These are phyloP conservation scores for Furcasterigmium furcatum DNA, from an alignment of 2,329 filamentous ascomycete species.

Conservation along the genomic window DNA sequence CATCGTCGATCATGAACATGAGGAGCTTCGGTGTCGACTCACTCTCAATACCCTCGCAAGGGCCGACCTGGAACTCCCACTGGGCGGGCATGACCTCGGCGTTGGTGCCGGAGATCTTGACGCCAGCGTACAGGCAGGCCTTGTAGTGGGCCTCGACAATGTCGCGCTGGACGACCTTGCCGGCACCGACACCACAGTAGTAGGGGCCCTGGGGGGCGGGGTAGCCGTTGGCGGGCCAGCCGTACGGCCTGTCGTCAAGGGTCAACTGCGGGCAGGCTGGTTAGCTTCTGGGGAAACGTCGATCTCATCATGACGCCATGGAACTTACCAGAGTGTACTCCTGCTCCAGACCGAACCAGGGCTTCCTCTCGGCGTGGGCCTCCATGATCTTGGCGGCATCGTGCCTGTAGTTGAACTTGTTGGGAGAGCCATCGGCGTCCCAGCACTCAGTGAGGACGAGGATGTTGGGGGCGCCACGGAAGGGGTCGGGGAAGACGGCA, in stretches of 20 bases:
- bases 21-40: too few species aligned
- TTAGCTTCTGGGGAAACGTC: background rate
- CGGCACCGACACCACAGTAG: slow-evolving; percentile 88
- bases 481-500: slow-evolving; percentile 87
- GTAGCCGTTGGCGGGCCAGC: slow-evolving; percentile 64
- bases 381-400: slow-evolving; percentile 90
- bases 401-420: slow-evolving; percentile 98
- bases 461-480: slow-evolving; percentile 87
- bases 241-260: background rate
- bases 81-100: slow-evolving; percentile 98
- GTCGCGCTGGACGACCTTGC: slow-evolving; percentile 97
- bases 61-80: slow-evolving; percentile 98
- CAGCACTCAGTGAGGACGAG: slow-evolving; percentile 93
- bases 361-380: slow-evolving; percentile 74
- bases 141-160: slow-evolving; percentile 96
- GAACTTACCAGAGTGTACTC: slow-evolving; percentile 68
- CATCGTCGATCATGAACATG: too few species aligned
- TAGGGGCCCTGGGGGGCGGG: slow-evolving; percentile 91
- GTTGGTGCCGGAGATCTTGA: slow-evolving; percentile 97
- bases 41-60: slow-evolving; percentile 82
- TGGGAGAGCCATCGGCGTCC: slow-evolving; percentile 90
- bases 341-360: slow-evolving; percentile 98
- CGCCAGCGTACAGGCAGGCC: slow-evolving; percentile 62
- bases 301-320: slow-evolving; percentile 1
- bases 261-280: slow-evolving; percentile 29